Evolutionary conservation across 768 basidiomycete species (phyloP).

Genomic region (Cubamyces sp.): DNA sequence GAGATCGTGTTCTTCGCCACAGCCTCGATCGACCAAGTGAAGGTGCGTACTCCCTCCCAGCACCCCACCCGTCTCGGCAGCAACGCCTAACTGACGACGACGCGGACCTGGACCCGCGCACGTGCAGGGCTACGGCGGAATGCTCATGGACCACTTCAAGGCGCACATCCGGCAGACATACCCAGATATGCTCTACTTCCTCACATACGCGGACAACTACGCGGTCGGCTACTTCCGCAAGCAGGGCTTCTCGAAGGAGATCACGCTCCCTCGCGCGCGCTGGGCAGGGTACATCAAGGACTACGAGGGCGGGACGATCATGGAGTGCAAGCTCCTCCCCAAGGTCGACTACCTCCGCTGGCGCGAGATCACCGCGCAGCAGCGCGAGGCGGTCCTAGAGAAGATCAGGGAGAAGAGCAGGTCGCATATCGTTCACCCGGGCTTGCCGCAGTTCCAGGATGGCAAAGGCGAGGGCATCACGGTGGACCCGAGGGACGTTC

Average conservation of each 20-base stretch:
- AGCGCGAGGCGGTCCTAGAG: conserved; percentile 86
- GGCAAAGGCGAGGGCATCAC: conserved; percentile 53
- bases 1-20: conserved; percentile 99
- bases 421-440: conserved; percentile 85
- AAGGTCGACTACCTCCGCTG: conserved; percentile 91
- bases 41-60: conserved; percentile 53
- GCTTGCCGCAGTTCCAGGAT: conserved; percentile 74
- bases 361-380: conserved; percentile 69
- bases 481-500: conserved; percentile 79
- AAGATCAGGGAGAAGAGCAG: conserved; percentile 88
- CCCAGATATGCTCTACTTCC: conserved; percentile 89
- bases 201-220: conserved; percentile 99
- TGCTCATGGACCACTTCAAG: conserved; percentile 99
- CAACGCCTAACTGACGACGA: neutral
- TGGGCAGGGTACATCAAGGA: conserved; percentile 99
- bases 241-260: conserved; percentile 98
- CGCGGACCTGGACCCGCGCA: neutral
- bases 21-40: conserved; percentile 94
- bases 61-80: neutral
- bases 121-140: conserved; percentile 97
- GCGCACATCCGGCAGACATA: conserved; percentile 84
- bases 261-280: conserved; percentile 83
- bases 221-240: conserved; percentile 99
- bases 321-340: conserved; percentile 96
- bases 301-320: conserved; percentile 98